phyloP scores from a whole-genome alignment of 306 rosid genomes.

The Citrullus colocynthis region DNA sequence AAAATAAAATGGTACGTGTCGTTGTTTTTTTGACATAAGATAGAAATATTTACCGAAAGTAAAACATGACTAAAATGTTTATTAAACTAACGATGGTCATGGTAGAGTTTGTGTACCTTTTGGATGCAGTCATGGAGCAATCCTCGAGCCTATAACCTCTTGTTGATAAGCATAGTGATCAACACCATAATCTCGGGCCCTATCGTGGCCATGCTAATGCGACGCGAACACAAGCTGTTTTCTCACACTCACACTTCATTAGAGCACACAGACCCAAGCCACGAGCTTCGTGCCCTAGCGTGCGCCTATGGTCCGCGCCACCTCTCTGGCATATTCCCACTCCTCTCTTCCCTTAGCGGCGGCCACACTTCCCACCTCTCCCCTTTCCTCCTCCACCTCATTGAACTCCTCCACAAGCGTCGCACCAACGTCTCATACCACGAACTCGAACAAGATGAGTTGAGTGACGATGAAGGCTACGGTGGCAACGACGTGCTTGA shows the following conservation, averaged over 20 bases:
- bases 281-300: conserved; percentile 49
- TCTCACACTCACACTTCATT: conserved; percentile 39
- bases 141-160: conserved; percentile 44
- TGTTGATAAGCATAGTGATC: conserved; percentile 42
- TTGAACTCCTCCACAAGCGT: conserved; percentile 56
- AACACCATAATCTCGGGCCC: conserved; percentile 81
- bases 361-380: conserved; percentile 27
- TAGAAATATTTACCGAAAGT: too few relatives aligned
- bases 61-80: neutral
- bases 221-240: conserved; percentile 45
- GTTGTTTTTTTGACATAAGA: neutral
- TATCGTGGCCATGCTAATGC: conserved; percentile 46
- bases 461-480: conserved; percentile 63
- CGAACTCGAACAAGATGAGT: conserved; percentile 49
- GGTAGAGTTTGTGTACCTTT: neutral
- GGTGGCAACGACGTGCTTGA: conserved; percentile 78
- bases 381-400: conserved; percentile 49
- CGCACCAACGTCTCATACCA: conserved; percentile 53
- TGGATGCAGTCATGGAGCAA: conserved; percentile 30
- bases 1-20: neutral
- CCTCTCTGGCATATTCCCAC: conserved; percentile 35
- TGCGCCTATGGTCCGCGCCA: conserved; percentile 83
- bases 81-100: neutral
- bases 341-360: conserved; percentile 46
- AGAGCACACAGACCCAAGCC: conserved; percentile 27